Evolutionary conservation across 768 basidiomycete species (phyloP), one percentile per base, ranked within the genome.

Genomic region (Pleurotus pulmonarius): DNA sequence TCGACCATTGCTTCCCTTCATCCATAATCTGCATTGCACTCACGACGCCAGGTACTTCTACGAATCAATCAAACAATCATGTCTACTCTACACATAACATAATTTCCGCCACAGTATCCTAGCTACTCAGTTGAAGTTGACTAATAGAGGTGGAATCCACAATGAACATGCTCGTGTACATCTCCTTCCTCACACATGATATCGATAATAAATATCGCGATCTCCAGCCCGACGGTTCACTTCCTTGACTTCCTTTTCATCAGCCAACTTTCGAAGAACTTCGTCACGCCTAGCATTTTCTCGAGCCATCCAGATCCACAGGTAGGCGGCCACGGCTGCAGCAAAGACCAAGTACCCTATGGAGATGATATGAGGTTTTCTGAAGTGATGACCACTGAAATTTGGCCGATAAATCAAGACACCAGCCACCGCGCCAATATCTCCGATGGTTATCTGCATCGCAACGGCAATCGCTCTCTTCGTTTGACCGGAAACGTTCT

Each of bases 401-500:
- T 69, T 73, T 3, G 83, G 83, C 20, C 82, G 67, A 63, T 84
- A 85, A 52, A 85, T 71, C 55, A 84, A 69, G 48, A 80, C 78
- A n/a, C 75, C 84, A 46, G 77, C 75, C 41, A 85, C 79, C 15
- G 84, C 83, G 2, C 83, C 85, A 37, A 82, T 69, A 59, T 86
- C 81, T 11, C 83, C 83, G 9, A 86, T 77, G 7, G 80, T 81
- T 47, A 87, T 85, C 63, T 86, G 86, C 75, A 83, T 77, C 1
- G 82, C 85, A 3, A 83, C 75, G 1, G 81, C 81, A 2, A 83
- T 75, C 0, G 85, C 83, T 11, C 85, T 77, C 64, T 86, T 86
- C 3, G 84, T 86, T 61, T 86, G 85, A 9, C 79, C 81, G 11
- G 83, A 83, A n/a, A 87, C 83, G 59, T 86, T 86, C 66, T 87